Evolutionary conservation across 73 alveolate species (phyloP).

Genomic region (Effrenium voratum): DNA sequence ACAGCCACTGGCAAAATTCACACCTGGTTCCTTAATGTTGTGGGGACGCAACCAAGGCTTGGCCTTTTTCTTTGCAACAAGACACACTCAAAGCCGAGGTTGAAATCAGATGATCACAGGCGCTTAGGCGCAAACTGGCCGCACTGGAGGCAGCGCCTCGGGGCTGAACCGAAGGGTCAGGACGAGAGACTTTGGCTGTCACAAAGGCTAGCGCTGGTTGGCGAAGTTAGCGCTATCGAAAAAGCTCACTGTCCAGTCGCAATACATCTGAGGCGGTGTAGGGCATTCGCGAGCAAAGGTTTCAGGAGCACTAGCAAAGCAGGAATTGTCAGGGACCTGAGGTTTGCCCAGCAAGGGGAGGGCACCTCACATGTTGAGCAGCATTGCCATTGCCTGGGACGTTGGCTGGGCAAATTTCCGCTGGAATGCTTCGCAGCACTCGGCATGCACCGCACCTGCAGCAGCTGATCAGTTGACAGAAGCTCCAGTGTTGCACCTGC

Average conservation of each 20-base stretch:
- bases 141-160: slow-evolving; percentile 58
- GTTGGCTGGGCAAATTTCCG: slow-evolving; percentile 29
- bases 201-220: too few species aligned
- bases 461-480: too few species aligned
- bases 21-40: background rate
- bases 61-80: background rate
- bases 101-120: background rate
- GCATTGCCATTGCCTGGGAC: background rate
- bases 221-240: background rate
- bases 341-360: background rate
- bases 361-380: too few species aligned
- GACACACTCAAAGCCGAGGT: background rate
- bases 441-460: slow-evolving; percentile 34
- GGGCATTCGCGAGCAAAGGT: too few species aligned
- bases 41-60: background rate
- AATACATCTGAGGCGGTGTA: background rate
- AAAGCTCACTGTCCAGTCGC: background rate
- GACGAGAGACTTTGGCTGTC: too few species aligned
- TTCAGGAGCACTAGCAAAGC: background rate
- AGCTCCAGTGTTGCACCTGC: too few species aligned
- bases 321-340: background rate
- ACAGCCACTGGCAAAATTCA: background rate
- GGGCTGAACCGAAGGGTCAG: too few species aligned
- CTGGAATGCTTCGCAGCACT: slow-evolving; percentile 64
- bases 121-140: slow-evolving; percentile 2